Base-by-base conservation (phyloP, 345 rosid genomes). In the Luvunga scandens region DNA sequence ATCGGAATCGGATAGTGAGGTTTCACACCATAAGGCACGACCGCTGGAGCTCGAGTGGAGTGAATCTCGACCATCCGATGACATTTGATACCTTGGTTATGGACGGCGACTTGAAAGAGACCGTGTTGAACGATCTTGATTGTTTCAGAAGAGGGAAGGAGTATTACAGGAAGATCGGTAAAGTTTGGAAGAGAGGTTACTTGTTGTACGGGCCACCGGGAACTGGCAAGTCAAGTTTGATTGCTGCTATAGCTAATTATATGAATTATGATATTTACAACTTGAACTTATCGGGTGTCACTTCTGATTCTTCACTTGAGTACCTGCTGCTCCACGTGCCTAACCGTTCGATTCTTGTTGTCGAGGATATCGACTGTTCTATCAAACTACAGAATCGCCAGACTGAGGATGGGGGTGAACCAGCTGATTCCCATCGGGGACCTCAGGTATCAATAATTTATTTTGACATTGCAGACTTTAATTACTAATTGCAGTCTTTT, bases 281-380 rank as follows among this genome's bases (percentile, higher is more conserved):
- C 71, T 45, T 86, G 82, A 83, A 86, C 50, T 69, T 84, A 22
- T 77, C 86, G 0, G 72, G 73, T 19, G 81, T 86, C 10, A 28
- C 9, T 12, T 75, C 83, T 9, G 87, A 88, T 27, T 79, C 87
- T 19, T 14, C 66, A 1, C 83, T 88, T 1, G 83, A 82, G 75
- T 28, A 62, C 56, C 63, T 86, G 71, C n/a, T 86, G 78, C 85
- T 83, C 42, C 87, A 81, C 38, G 80, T 83, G 76, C 79, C 86
- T 16, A 84, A 78, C 60, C 86, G 86, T 19, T 85, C 89, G 1
- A 84, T 86, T 36, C 83, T 88, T 34, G 88, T 88, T 24, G 75
- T 88, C 30, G 91, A 88, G 62, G 89, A 88, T 62, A 82, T 88
- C 18, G 91, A 88, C 45, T 85, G 87, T 61, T 85, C 81, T n/a